These are phyloP conservation scores for Penicillium verrucosum DNA, from an alignment of 2,329 filamentous ascomycete species.

Conservation along the genomic window DNA sequence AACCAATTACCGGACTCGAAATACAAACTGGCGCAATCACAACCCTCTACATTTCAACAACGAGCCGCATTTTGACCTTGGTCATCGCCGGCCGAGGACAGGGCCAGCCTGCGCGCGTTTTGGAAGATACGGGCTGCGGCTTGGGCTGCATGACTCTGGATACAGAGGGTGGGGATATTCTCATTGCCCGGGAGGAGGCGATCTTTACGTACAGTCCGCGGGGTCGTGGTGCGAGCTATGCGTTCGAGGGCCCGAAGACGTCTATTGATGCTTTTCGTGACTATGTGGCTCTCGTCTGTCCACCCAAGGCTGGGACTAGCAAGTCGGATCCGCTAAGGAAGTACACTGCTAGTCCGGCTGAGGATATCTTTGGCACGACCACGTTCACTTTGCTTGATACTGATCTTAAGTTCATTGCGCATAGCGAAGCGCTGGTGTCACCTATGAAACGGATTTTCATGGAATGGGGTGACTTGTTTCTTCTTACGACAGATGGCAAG, in stretches of 20 bases:
- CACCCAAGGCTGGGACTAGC: constrained; percentile 59
- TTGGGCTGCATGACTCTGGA: constrained; percentile 95
- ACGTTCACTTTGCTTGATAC: constrained; percentile 91
- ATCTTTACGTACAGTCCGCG: constrained; percentile 89
- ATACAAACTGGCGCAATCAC: constrained; percentile 64
- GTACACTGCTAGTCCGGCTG: constrained; percentile 69
- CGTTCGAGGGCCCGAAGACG: constrained; percentile 88
- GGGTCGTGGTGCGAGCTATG: constrained; percentile 80
- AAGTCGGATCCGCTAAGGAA: constrained; percentile 64
- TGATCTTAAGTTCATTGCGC: constrained; percentile 82
- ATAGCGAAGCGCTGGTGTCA: constrained; percentile 79
- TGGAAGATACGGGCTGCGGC: constrained; percentile 86
- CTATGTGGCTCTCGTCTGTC: constrained; percentile 83
- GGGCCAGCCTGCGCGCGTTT: constrained; percentile 78
- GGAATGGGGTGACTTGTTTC: constrained; percentile 87
- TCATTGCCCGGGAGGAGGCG: constrained; percentile 92
- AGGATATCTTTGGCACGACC: constrained; percentile 79
- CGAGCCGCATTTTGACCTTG: constrained; percentile 78
- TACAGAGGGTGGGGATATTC: constrained; percentile 72
- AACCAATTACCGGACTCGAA: constrained; percentile 89
- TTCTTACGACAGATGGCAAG: constrained; percentile 90
- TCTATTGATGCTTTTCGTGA: constrained; percentile 74
- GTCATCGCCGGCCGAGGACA: constrained; percentile 85
- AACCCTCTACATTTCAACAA: constrained; percentile 89
- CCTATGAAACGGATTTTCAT: constrained; percentile 76